These are phyloP conservation scores for Beauveria varroae DNA, from an alignment of 2,329 filamentous ascomycete species.

Conservation along the genomic window DNA sequence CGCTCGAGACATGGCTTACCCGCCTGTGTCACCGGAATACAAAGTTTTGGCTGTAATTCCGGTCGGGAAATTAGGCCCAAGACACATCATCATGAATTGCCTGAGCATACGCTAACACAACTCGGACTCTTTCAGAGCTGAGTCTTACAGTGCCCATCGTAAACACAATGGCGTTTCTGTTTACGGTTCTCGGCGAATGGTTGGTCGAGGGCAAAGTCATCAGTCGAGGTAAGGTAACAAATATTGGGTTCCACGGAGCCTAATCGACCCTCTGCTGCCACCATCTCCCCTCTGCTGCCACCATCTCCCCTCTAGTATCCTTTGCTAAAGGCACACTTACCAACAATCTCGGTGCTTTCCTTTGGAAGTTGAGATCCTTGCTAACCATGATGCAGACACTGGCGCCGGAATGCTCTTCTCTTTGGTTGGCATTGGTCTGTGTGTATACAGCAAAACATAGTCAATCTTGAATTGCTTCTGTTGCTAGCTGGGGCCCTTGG, in stretches of 20 bases:
- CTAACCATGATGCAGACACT: slow-evolving; percentile 50
- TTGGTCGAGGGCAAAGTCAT: slow-evolving; percentile 90
- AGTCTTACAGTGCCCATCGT: slow-evolving; percentile 92
- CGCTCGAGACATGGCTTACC: background rate
- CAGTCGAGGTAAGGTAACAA: slow-evolving; percentile 53
- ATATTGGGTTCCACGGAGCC: background rate
- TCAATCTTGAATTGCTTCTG: background rate
- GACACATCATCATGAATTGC: background rate
- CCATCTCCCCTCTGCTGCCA: background rate
- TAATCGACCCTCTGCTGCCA: background rate
- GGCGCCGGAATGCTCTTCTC: slow-evolving; percentile 77
- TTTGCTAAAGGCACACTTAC: background rate
- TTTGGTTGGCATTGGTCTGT: slow-evolving; percentile 71
- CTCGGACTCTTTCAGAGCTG: slow-evolving; percentile 51
- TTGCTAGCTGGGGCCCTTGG: background rate
- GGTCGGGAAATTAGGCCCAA: background rate
- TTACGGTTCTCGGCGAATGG: slow-evolving; percentile 92
- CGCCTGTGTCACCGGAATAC: background rate
- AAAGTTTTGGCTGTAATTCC: background rate
- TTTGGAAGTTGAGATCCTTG: background rate
- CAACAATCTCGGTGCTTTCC: background rate
- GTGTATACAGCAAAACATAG: slow-evolving; percentile 58
- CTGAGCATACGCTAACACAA: background rate
- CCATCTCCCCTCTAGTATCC: background rate
- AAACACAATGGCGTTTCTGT: slow-evolving; percentile 91